A percentile compares a stretch with the other conserved stretches of the same genome.
Evolutionary conservation across 2,329 filamentous ascomycete genomes (phyloP).

Genomic region (Helotiales sp.): DNA sequence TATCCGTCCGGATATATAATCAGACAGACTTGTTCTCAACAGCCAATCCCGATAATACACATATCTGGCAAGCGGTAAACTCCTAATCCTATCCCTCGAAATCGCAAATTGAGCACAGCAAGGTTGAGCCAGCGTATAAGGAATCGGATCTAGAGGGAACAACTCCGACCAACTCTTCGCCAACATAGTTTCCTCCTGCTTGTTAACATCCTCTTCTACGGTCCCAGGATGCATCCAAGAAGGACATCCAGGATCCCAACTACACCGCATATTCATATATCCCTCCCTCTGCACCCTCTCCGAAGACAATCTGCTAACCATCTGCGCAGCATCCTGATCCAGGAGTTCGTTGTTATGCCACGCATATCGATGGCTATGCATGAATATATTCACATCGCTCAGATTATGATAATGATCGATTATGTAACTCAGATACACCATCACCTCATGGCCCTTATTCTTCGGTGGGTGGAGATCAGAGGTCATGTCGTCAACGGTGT

Average conservation of each 20-base stretch:
- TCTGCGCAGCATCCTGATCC: constrained; percentile 36
- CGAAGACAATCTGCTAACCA: constrained; percentile 25
- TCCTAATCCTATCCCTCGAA: constrained; percentile 50
- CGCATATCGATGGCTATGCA: constrained; percentile 48
- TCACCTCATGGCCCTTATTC: constrained; percentile 41
- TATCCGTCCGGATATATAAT: constrained; percentile 57
- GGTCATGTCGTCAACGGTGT: constrained; percentile 28
- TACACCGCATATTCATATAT: constrained; percentile 62
- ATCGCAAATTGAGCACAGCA: constrained; percentile 69
- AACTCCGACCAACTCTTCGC: constrained; percentile 40
- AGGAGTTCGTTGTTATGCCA: constrained; percentile 34
- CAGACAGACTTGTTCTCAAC: constrained; percentile 52
- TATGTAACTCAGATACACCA: constrained; percentile 51
- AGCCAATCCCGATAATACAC: constrained; percentile 59
- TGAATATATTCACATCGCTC: constrained; percentile 33
- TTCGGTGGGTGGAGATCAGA: constrained; percentile 49
- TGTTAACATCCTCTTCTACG: constrained; percentile 37
- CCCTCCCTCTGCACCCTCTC: constrained; percentile 48
- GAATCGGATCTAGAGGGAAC: constrained; percentile 37
- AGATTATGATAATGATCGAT: constrained; percentile 62
- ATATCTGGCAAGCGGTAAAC: constrained; percentile 53
- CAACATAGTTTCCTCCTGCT: constrained; percentile 45
- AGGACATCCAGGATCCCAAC: constrained; percentile 57
- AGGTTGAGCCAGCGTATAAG: constrained; percentile 49
- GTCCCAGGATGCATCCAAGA: constrained; percentile 44